Evolutionary conservation across 2,329 filamentous ascomycete genomes (phyloP).

Genomic region (Parastagonospora avenae): DNA sequence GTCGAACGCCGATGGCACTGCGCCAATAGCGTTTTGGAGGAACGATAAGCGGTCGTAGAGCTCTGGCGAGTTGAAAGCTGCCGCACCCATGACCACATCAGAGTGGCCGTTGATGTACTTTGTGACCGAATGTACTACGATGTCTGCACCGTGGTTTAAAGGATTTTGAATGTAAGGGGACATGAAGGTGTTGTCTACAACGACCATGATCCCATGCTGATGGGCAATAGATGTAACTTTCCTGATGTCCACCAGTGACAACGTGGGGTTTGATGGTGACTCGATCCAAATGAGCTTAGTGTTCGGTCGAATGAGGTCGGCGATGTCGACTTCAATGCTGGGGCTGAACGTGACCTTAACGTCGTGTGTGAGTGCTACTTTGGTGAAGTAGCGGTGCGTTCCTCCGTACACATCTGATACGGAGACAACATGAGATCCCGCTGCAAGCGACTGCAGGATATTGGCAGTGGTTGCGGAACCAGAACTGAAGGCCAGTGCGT

Average conservation of each 20-base stretch:
- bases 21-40: constrained; percentile 96
- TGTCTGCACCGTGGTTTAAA: constrained; percentile 91
- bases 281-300: constrained; percentile 99
- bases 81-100: constrained; percentile 97
- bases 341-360: constrained; percentile 94
- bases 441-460: constrained; percentile 89
- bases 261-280: constrained; percentile 90
- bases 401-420: constrained; percentile 98
- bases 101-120: constrained; percentile 99
- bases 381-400: constrained; percentile 98
- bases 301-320: constrained; percentile 80
- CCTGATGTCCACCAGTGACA: constrained; percentile 90
- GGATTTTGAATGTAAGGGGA: constrained; percentile 97
- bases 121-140: constrained; percentile 95
- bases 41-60: constrained; percentile 81
- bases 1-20: constrained; percentile 93
- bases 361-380: constrained; percentile 92
- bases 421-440: constrained; percentile 91
- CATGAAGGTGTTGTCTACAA: constrained; percentile 99
- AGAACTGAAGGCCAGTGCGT: constrained; percentile 92
- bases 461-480: constrained; percentile 92
- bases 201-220: constrained; percentile 85
- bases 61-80: constrained; percentile 87
- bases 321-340: constrained; percentile 86
- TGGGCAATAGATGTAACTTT: constrained; percentile 84